phyloP scores from a whole-genome alignment of 2,329 filamentous ascomycete genomes.

The Helicocarpus griseus region DNA sequence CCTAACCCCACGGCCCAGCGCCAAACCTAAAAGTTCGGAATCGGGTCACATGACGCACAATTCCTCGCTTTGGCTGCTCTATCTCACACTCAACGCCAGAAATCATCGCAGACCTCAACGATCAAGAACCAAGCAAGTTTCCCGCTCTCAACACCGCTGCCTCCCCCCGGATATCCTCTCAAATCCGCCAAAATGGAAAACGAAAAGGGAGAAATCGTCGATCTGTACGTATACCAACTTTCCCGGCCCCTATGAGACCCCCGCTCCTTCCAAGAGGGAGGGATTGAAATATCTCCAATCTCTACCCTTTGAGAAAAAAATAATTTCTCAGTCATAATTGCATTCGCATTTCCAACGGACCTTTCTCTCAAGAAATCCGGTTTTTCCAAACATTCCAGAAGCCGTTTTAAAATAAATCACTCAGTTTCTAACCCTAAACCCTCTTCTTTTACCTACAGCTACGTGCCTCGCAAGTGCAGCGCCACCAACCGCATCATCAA shows the following conservation, averaged over 20 bases:
- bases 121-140: conserved; percentile 6
- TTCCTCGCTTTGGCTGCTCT: conserved; percentile 3
- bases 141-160: conserved; percentile 11
- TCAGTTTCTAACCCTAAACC: background rate
- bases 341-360: background rate
- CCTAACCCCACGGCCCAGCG: background rate
- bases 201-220: conserved; percentile 99
- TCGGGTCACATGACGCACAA: conserved; percentile 15
- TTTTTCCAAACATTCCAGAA: too few species aligned
- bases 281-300: background rate
- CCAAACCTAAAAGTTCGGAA: background rate
- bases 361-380: background rate
- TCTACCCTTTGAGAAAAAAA: background rate
- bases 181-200: conserved; percentile 81
- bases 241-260: background rate
- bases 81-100: conserved; percentile 6
- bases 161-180: conserved; percentile 19
- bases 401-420: background rate
- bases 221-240: conserved; percentile 61
- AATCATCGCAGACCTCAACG: conserved; percentile 6
- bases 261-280: background rate
- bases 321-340: background rate
- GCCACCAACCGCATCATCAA: conserved; percentile 99
- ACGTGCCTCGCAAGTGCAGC: conserved; percentile 98
- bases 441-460: conserved; percentile 47